Percentiles rank a stretch among this genome's conserved stretches.
Evolutionary conservation across 257 asterid genomes (phyloP).

Genomic region (Solanum piurae): DNA sequence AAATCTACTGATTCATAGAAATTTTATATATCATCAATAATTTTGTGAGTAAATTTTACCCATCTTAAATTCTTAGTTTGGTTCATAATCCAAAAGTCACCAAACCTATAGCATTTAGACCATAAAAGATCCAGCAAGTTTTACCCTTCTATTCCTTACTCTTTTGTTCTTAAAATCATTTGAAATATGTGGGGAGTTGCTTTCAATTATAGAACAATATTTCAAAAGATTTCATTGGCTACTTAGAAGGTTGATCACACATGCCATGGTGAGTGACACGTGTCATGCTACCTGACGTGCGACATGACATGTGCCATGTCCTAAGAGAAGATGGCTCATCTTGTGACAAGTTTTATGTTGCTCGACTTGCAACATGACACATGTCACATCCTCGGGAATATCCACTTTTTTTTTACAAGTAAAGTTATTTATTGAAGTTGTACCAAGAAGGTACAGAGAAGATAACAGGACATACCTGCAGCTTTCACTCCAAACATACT

Average conservation of each 20-base stretch:
- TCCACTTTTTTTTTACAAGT: not conserved
- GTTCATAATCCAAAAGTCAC: not conserved
- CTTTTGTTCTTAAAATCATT: not conserved
- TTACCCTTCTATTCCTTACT: not conserved
- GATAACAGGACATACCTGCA: not conserved
- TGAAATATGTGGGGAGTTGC: not conserved
- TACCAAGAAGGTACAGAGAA: not conserved
- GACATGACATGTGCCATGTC: not conserved
- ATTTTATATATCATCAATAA: not conserved
- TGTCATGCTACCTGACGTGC: not conserved
- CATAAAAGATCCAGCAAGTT: not conserved
- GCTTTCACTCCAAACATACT: not conserved
- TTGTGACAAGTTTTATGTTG: not conserved
- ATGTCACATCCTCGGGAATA: not conserved
- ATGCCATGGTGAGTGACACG: not conserved
- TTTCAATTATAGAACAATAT: not conserved
- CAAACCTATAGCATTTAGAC: not conserved
- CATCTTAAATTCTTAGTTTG: not conserved
- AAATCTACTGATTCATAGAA: not conserved
- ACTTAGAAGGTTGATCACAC: not conserved
- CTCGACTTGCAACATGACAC: not conserved
- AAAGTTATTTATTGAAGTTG: not conserved
- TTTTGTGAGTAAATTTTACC: not conserved
- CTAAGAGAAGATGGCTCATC: not conserved
- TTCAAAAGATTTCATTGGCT: not conserved